Evolutionary conservation across 2,329 filamentous ascomycete species (phyloP).

Genomic region (Fusarium verrucosum): DNA sequence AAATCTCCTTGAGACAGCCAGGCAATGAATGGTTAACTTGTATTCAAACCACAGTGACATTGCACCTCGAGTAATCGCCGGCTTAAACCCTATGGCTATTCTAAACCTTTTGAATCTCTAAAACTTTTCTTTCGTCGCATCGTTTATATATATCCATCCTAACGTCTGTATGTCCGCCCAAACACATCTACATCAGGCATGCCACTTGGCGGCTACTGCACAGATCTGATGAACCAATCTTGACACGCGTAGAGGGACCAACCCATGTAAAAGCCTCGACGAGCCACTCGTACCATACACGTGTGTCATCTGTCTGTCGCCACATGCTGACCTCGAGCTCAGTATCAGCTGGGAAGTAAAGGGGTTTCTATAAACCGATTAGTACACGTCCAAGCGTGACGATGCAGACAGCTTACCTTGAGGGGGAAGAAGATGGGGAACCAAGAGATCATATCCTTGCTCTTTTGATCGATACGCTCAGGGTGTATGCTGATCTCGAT

Average conservation of each 20-base stretch:
- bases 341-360: constrained; percentile 84
- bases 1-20: background rate
- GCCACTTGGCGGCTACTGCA: constrained; percentile 75
- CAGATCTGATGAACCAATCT: constrained; percentile 71
- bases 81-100: background rate
- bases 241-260: constrained; percentile 68
- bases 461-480: constrained; percentile 90
- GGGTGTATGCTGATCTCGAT: constrained; percentile 94
- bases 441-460: constrained; percentile 98
- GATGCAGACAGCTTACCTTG: constrained; percentile 67
- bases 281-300: constrained; percentile 99
- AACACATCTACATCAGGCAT: constrained; percentile 70
- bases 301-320: constrained; percentile 92
- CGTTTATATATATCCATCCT: constrained; percentile 1
- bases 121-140: constrained; percentile 32
- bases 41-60: background rate
- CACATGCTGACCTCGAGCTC: constrained; percentile 94
- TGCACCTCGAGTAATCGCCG: constrained; percentile 20
- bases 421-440: constrained; percentile 98
- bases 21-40: background rate
- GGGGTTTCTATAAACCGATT: constrained; percentile 69
- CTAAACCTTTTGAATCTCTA: background rate
- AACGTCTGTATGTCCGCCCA: background rate
- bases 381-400: background rate
- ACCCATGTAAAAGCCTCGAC: constrained; percentile 82